Base-by-base conservation (phyloP, 768 basidiomycete genomes). In the Mycena sanguinolenta region DNA sequence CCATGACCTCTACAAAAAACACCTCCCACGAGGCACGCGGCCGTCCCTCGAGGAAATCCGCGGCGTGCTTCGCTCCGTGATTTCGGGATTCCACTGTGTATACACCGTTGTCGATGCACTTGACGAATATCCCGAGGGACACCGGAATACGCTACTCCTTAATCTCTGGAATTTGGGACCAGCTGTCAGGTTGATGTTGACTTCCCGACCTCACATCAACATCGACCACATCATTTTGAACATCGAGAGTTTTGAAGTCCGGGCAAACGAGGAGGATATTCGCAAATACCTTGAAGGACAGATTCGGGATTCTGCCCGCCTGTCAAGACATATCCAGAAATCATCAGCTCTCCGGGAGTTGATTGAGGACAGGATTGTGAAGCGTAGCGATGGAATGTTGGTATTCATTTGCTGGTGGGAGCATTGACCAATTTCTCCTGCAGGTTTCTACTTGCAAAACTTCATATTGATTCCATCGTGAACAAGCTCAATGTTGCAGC, bases 381-480 rank as follows among this genome's bases (percentile, higher is more conserved):
- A 64, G 39, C 28, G 36, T n/a, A 64, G 49, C 30, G 63, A 49
- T 36, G 53, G 53, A 54, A 64, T 52, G 53, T 64, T 34, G 28
- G 53, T 13, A 21, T 39, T 39, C 17, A 38, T 58, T 32, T 46
- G 6, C 21, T 8, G 36, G n/a, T 5, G 32, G 25, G 30, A 19
- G 14, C 21, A n/a, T n/a, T 49, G 27, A 32, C 27, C 28, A n/a
- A 61, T 30, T 27, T 13, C 28, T 25, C 10, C 9, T 27, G n/a
- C n/a, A 64, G 63, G 63, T 64, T 64, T 54, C 52, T 64, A 39
- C 38, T 64, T 19, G 63, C 63, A 14, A 64, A 54, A 55, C 63
- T n/a, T n/a, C n/a, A n/a, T n/a, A n/a, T n/a, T n/a, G n/a, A n/a
- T n/a, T n/a, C n/a, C n/a, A n/a, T n/a, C 17, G 19, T 17, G 21